These are phyloP conservation scores for Lactarius quietus DNA, from an alignment of 768 basidiomycete genomes.

Conservation along the genomic window DNA sequence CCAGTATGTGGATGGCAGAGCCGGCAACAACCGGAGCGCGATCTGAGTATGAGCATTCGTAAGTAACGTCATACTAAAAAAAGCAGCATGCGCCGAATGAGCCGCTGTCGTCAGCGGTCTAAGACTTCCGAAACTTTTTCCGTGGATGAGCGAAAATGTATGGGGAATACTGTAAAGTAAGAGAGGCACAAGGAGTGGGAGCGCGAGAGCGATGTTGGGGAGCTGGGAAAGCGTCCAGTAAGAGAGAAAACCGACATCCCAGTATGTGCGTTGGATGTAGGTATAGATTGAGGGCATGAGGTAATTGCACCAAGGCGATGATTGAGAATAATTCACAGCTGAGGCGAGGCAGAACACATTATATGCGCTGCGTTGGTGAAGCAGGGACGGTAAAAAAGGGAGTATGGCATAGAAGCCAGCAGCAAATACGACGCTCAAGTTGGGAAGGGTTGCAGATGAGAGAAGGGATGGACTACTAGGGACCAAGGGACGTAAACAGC, in stretches of 20 bases:
- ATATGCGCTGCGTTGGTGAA: slow-evolving; percentile 70
- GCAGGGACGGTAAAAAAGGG: slow-evolving; percentile 61
- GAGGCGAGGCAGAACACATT: slow-evolving; percentile 52
- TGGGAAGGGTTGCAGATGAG: slow-evolving; percentile 33
- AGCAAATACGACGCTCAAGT: slow-evolving; percentile 34
- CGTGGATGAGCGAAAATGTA: not conserved
- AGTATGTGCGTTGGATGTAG: slow-evolving; percentile 80
- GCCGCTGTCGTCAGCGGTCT: slow-evolving; percentile 4
- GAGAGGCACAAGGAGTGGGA: slow-evolving; percentile 61
- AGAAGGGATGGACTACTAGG: slow-evolving; percentile 53
- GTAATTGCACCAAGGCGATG: slow-evolving; percentile 60
- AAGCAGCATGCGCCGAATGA: slow-evolving; percentile 11
- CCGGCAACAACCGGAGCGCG: slow-evolving; percentile 54
- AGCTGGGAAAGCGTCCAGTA: slow-evolving; percentile 85
- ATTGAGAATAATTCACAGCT: slow-evolving; percentile 25
- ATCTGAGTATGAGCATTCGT: slow-evolving; percentile 31
- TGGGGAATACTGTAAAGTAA: slow-evolving; percentile 36
- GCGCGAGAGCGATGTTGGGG: slow-evolving; percentile 82
- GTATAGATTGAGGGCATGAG: slow-evolving; percentile 70
- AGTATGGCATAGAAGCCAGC: slow-evolving; percentile 43
- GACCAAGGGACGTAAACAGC: slow-evolving; percentile 81
- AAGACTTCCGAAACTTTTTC: not conserved
- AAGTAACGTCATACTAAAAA: slow-evolving; percentile 32
- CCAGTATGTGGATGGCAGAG: slow-evolving; percentile 85
- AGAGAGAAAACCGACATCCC: slow-evolving; percentile 76